Conservation (phyloP, 352 stramenopile species). For the Globisporangium cederbergense region DNA sequence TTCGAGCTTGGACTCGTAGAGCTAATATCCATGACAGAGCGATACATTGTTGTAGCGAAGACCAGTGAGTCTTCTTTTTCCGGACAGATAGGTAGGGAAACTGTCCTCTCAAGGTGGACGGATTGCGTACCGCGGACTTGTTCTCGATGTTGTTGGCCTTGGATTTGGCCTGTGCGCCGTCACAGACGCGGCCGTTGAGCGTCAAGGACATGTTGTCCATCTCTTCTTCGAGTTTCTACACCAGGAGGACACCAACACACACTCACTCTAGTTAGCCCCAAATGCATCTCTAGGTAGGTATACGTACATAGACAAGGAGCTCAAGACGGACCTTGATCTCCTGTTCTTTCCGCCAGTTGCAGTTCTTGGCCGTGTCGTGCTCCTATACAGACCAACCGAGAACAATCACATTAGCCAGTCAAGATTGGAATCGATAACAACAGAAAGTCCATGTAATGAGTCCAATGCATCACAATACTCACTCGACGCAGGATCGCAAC, state of each 20-base stretch:
- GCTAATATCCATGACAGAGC: constrained; percentile 21
- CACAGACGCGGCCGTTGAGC: constrained; percentile 54
- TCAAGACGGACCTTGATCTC: constrained; percentile 51
- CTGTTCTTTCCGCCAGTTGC: constrained; percentile 63
- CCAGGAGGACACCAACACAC: not conserved
- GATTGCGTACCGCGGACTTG: constrained; percentile 51
- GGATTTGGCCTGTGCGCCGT: constrained; percentile 54
- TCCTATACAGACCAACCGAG: constrained; percentile 31
- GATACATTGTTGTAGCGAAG: not conserved
- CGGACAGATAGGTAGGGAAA: not conserved
- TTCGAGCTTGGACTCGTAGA: constrained; percentile 77
- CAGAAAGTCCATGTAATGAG: not conserved
- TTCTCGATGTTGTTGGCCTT: constrained; percentile 73
- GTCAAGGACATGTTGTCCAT: constrained; percentile 73
- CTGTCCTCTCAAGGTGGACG: no score
- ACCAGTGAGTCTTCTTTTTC: not conserved
- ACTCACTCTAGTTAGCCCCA: not conserved
- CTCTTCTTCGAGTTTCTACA: constrained; percentile 68
- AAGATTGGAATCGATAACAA: not conserved
- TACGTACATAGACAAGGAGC: not conserved
- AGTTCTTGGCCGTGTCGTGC: constrained; percentile 59
- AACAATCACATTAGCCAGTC: not conserved
- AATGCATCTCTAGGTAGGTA: not conserved
- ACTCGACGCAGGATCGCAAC: constrained; percentile 61
- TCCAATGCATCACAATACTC: not conserved